Evolutionary conservation across 306 rosid species (phyloP), one percentile per base, ranked within the genome.

Genomic region (Prunus armeniaca): DNA sequence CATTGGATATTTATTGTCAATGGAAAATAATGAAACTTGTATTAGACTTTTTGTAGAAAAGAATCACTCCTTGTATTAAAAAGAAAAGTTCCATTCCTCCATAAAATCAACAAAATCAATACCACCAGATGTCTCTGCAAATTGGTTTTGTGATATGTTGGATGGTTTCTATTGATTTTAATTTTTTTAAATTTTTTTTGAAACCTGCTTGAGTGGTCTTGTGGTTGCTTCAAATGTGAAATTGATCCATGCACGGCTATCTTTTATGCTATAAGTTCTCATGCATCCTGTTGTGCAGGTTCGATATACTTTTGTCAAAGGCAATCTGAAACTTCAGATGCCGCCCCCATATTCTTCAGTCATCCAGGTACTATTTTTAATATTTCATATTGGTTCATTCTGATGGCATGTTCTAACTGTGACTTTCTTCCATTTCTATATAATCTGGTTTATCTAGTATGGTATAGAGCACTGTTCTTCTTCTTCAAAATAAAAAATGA

Each of bases 281-380:
- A 52, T 75, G 73, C 55, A 51, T 64, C 43, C 32, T 72, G 30
- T 65, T 65, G 58, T 76, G 64, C 83, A 92, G 98, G 93, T 90
- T 75, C 90, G 77, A 75, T 92, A 92, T 80, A 95, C 97, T 68
- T 92, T 92, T 58, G 82, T 83, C 56, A 92, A 89, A 80, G 97
- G 98, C 55, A 83, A 77, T 78, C 71, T 88, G 84, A 83, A 86
- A 80, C 88, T 95, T 84, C 88, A 87, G 79, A 88, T 84, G 97
- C 98, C 96, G 27, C 90, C 97, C 17, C 67, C 82, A 24, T 92
- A 90, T 79, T 90, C 98, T 24, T 82, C 86, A 50, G 89, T 89
- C 74, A 95, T 95, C 82, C 98, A 95, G 97, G 98, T 95, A 89
- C 54, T 56, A 27, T 76, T 51, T 81, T 55, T 66, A 67, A 22